Conservation (phyloP, 768 basidiomycete species). For the Heimioporus sp. region DNA sequence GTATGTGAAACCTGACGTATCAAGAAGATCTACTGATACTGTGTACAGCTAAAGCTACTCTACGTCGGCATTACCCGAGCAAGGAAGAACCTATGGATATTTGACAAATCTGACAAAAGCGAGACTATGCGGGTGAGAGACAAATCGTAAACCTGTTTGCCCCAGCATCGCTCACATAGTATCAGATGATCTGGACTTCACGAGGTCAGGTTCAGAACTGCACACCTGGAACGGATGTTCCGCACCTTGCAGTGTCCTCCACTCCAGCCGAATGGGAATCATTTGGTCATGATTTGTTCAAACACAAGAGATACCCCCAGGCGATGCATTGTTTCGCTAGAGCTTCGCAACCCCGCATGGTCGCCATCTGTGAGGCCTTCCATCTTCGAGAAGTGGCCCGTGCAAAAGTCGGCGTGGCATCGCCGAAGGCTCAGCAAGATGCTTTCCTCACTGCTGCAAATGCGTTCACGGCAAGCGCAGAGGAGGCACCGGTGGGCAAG, state of each 20-base stretch:
- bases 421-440: conserved; percentile 22
- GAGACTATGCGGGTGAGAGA: conserved; percentile 53
- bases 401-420: conserved; percentile 24
- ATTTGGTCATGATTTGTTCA: conserved; percentile 40
- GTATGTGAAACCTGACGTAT: conserved; percentile 29
- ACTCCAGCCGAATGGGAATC: conserved; percentile 45
- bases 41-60: conserved; percentile 54
- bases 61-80: conserved; percentile 75
- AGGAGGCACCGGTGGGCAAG: conserved; percentile 23
- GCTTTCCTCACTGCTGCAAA: conserved; percentile 48
- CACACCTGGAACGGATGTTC: conserved; percentile 46
- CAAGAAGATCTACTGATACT: not conserved
- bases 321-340: conserved; percentile 54
- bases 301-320: conserved; percentile 43
- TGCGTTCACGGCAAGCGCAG: conserved; percentile 46
- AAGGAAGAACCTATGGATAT: conserved; percentile 67
- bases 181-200: conserved; percentile 53
- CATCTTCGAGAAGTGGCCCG: conserved; percentile 52
- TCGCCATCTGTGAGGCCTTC: conserved; percentile 49
- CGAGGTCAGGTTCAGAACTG: conserved; percentile 46
- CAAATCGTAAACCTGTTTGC: not conserved
- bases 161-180: not conserved
- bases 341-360: conserved; percentile 43
- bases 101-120: conserved; percentile 55
- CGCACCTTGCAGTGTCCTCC: conserved; percentile 54